These are phyloP conservation scores for Cyclotella sp. DNA, from an alignment of 108 stramenopile species.

Conservation along the genomic window DNA sequence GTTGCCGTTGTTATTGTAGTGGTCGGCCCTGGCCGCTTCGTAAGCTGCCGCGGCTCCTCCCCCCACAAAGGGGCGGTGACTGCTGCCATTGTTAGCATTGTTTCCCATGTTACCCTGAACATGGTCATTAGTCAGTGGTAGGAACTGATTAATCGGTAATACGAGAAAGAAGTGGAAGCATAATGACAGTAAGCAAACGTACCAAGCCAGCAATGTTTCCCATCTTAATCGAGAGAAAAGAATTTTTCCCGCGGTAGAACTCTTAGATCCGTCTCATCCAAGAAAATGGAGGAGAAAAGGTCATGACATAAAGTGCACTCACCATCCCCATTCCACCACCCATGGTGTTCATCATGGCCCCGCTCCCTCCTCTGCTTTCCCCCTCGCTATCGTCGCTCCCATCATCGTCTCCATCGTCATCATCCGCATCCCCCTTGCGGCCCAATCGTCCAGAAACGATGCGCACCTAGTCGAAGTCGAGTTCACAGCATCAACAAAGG, in stretches of 20 bases:
- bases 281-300: neutral
- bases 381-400: conserved; percentile 26
- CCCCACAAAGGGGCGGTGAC: conserved; percentile 77
- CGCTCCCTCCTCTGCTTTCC: conserved; percentile 4
- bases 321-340: conserved; percentile 25
- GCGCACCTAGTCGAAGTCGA: conserved; percentile 42
- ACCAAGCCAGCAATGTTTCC: conserved; percentile 20
- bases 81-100: conserved; percentile 13
- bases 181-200: neutral
- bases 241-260: too few species aligned
- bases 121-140: neutral
- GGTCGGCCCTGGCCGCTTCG: conserved; percentile 85
- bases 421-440: conserved; percentile 77
- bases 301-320: neutral
- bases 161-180: neutral
- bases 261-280: neutral
- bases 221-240: conserved; percentile 1
- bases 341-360: neutral
- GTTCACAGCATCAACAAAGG: neutral
- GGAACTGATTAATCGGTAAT: neutral
- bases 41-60: conserved; percentile 86
- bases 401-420: conserved; percentile 54
- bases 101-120: conserved; percentile 24
- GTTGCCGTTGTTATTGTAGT: conserved; percentile 54
- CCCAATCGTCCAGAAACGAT: conserved; percentile 83